Conservation (phyloP, 352 stramenopile genomes). For the Phytophthora colocasiae region DNA sequence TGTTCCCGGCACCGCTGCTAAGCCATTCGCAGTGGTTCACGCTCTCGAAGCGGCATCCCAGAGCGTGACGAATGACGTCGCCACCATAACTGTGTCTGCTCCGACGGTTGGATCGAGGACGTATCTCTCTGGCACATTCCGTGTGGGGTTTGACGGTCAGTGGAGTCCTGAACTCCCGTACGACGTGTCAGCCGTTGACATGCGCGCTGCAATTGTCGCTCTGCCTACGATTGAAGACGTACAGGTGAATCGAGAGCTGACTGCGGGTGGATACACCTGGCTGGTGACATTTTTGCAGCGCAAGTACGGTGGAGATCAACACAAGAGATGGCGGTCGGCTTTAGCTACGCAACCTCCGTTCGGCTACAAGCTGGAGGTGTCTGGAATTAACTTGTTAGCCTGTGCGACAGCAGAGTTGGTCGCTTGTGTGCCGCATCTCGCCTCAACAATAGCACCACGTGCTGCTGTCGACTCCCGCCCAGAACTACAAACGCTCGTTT, state of each 20-base stretch:
- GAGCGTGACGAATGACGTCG: constrained; percentile 57
- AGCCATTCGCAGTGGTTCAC: constrained; percentile 63
- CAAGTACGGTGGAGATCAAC: constrained; percentile 64
- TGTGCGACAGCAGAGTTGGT: constrained; percentile 55
- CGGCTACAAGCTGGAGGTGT: constrained; percentile 65
- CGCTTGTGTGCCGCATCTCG: constrained; percentile 49
- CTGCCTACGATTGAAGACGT: constrained; percentile 71
- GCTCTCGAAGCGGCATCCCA: constrained; percentile 41
- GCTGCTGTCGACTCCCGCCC: constrained; percentile 45
- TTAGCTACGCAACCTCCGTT: constrained; percentile 44
- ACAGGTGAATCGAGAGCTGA: constrained; percentile 58
- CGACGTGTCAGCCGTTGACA: constrained; percentile 84
- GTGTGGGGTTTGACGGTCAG: constrained; percentile 88
- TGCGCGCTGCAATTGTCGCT: constrained; percentile 66
- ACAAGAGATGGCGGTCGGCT: constrained; percentile 53
- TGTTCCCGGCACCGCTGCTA: constrained; percentile 45
- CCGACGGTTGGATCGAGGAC: constrained; percentile 51
- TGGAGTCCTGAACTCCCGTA: constrained; percentile 87
- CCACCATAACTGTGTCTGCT: constrained; percentile 75
- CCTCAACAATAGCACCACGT: constrained; percentile 55
- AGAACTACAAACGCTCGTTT: constrained; percentile 73
- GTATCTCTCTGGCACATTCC: constrained; percentile 85
- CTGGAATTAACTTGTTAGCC: constrained; percentile 57
- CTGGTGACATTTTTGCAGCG: constrained; percentile 71
- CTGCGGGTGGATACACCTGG: constrained; percentile 80